A percentile compares a stretch with the other conserved stretches of the same genome.
Conservation (phyloP, 2,329 filamentous ascomycete genomes). For the Eutypella sp. region DNA sequence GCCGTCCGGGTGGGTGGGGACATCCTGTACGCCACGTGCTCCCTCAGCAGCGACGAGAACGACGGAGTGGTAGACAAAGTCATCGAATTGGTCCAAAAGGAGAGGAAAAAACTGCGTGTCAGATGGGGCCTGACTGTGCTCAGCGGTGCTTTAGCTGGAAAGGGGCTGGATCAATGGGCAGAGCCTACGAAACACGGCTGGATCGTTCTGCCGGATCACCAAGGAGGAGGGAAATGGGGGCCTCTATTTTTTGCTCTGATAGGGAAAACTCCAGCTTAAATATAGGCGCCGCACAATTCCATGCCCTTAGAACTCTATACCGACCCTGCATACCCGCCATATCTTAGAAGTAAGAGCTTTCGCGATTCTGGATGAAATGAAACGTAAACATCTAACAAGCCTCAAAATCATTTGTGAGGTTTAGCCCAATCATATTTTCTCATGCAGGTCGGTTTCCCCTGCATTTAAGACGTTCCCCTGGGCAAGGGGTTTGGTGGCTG, state of each 20-base stretch:
- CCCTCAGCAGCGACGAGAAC: conserved; percentile 34
- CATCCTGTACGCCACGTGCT: conserved; percentile 36
- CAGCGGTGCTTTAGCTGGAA: conserved; percentile 15
- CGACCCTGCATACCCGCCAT: too few relatives aligned
- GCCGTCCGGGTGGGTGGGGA: conserved; percentile 29
- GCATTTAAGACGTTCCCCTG: too few relatives aligned
- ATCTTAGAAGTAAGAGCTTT: too few relatives aligned
- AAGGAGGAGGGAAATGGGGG: conserved; percentile 29
- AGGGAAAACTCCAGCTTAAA: conserved; percentile 25
- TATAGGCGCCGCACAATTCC: too few relatives aligned
- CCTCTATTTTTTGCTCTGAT: conserved; percentile 35
- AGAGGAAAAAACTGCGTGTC: conserved; percentile 27
- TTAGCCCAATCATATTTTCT: too few relatives aligned
- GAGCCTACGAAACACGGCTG: conserved; percentile 31
- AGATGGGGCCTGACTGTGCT: conserved; percentile 27
- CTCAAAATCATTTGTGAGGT: too few relatives aligned
- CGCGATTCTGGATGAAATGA: too few relatives aligned
- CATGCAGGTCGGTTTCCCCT: too few relatives aligned
- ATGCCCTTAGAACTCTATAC: too few relatives aligned
- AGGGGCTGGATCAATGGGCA: conserved; percentile 19
- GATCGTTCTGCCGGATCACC: conserved; percentile 35
- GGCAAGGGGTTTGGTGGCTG: too few relatives aligned
- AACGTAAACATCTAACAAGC: too few relatives aligned
- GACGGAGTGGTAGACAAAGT: conserved; percentile 34
- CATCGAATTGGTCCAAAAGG: conserved; percentile 28